Evolutionary conservation across 768 basidiomycete genomes (phyloP).

Genomic region (Tephrocybe sp.): DNA sequence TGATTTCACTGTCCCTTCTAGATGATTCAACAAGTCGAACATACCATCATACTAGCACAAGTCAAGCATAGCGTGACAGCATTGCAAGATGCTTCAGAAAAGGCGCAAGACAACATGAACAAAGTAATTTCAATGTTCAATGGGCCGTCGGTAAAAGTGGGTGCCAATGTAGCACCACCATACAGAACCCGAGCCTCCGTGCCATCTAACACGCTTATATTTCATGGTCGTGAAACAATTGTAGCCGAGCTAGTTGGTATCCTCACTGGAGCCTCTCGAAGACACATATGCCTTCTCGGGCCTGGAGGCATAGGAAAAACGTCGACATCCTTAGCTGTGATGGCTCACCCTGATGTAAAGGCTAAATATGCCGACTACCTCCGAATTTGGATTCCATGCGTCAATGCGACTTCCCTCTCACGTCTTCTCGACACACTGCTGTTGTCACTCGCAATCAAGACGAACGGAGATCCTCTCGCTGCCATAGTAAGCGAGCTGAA

Average conservation of each 20-base stretch:
- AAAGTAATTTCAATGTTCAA: constrained; percentile 4
- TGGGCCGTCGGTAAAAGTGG: not conserved
- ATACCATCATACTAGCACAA: not conserved
- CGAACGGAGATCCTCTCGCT: constrained; percentile 17
- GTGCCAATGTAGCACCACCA: not conserved
- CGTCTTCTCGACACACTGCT: constrained; percentile 21
- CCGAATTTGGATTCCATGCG: constrained; percentile 31
- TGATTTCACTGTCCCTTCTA: not conserved
- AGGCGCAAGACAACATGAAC: constrained; percentile 1
- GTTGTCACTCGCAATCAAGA: constrained; percentile 17
- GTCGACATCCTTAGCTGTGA: constrained; percentile 30
- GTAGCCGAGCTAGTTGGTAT: constrained; percentile 16
- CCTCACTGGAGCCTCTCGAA: not conserved
- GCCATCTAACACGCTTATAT: constrained; percentile 13
- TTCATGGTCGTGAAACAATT: constrained; percentile 17
- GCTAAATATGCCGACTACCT: constrained; percentile 16
- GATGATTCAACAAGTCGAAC: constrained; percentile 1
- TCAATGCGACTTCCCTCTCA: constrained; percentile 22
- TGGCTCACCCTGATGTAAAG: constrained; percentile 19
- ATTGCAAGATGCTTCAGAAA: not conserved
- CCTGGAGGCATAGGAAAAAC: constrained; percentile 39
- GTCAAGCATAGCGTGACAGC: not conserved
- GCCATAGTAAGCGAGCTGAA: constrained; percentile 22
- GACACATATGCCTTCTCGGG: constrained; percentile 20
- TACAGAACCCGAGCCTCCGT: not conserved